phyloP scores from a whole-genome alignment of 805 yeast genomes.

The Vanderwaltozyma polyspora region DNA sequence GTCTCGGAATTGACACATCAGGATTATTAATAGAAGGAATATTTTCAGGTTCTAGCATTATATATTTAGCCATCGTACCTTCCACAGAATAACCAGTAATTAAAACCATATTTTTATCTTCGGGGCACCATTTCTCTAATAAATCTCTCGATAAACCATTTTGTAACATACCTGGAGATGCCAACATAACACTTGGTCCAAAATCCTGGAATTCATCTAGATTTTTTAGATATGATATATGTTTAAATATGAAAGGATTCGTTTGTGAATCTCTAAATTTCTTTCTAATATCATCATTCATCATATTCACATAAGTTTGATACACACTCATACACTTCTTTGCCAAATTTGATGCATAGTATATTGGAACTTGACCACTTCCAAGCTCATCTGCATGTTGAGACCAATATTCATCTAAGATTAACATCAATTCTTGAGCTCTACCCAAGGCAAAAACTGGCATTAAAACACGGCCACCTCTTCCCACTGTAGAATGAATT shows the following conservation, averaged over 20 bases:
- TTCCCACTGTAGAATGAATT: constrained; percentile 70
- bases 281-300: constrained; percentile 82
- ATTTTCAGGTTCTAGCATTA: constrained; percentile 81
- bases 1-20: constrained; percentile 74
- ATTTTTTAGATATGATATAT: constrained; percentile 65
- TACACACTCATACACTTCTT: constrained; percentile 95
- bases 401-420: constrained; percentile 92
- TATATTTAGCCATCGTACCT: constrained; percentile 91
- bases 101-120: constrained; percentile 75
- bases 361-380: constrained; percentile 53
- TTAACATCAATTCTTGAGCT: constrained; percentile 85
- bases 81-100: constrained; percentile 97
- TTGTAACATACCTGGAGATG: constrained; percentile 97
- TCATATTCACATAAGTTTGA: constrained; percentile 92
- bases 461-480: constrained; percentile 83
- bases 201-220: constrained; percentile 82
- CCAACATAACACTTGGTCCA: constrained; percentile 92
- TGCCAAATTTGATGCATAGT: constrained; percentile 87
- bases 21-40: constrained; percentile 77
- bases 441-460: constrained; percentile 97
- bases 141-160: constrained; percentile 88
- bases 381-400: constrained; percentile 66
- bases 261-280: constrained; percentile 65
- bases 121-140: constrained; percentile 95
- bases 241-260: constrained; percentile 86